Base-by-base conservation (phyloP, 345 rosid genomes). In the Gossypium stocksii region DNA sequence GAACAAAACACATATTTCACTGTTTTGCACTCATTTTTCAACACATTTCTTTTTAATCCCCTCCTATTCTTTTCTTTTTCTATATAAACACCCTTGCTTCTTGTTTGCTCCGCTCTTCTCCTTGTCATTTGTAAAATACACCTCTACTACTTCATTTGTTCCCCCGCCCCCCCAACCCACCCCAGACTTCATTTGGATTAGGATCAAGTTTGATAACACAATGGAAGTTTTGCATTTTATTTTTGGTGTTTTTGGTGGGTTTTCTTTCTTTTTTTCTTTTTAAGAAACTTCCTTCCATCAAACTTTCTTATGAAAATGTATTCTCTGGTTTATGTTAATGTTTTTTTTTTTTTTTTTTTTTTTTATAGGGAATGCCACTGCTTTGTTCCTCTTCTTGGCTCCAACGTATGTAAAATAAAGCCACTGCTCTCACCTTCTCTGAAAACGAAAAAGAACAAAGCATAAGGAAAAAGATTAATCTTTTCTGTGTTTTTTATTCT, bases 291-390 rank as follows among this genome's bases (percentile, higher is more conserved):
- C 38, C 38, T 29, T 29, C 38, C 17, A 38, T 62, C 10, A 13
- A 66, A 17, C 19, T 29, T 60, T 71, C 44, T 56, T 75, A 57
- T 5, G 13, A 13, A 17, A 44, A 9, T n/a, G 9, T n/a, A 4
- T 61, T 72, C 38, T 48, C 14, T 54, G 27, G 23, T 23, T 46
- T 34, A 20, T 22, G 17, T 43, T n/a, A 73, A 6, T 15, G 64
- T 23, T 23, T 45, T 45, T 45, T 45, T 61, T 48, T 44, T 77
- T 23, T 23, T 45, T 45, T 45, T 45, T 61, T 48, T 44, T 77
- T 23, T 80, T 81, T 38, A 9, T 94, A 95, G 99, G 99, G 76
- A 95, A 95, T 84, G 99, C 97, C 34, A 89, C 98, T 57, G 99
- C 97, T 77, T 79, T 91, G 80, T 93, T 95, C 84, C 97, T 95